phyloP scores from a whole-genome alignment of 2,329 filamentous ascomycete species.

The Aspergillus ruber region DNA sequence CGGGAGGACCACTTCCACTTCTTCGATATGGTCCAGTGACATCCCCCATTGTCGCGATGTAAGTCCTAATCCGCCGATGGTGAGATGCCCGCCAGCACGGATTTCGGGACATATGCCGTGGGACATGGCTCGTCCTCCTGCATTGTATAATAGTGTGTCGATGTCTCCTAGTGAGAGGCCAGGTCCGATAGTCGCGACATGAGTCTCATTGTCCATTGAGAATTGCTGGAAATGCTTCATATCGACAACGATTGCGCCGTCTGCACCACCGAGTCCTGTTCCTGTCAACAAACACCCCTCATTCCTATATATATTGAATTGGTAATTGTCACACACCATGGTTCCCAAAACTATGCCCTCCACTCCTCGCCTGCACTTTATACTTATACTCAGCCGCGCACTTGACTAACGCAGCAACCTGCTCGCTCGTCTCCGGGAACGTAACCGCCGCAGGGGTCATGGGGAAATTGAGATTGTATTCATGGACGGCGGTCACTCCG shows the following conservation, averaged over 20 bases:
- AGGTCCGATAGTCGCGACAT: slow-evolving; percentile 30
- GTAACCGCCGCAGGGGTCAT: slow-evolving; percentile 27
- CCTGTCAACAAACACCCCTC: neutral
- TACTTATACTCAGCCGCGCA: slow-evolving; percentile 39
- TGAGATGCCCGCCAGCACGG: slow-evolving; percentile 36
- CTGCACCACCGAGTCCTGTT: slow-evolving; percentile 27
- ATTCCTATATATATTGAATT: too few species aligned
- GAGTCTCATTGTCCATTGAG: slow-evolving; percentile 22
- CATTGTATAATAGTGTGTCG: slow-evolving; percentile 21
- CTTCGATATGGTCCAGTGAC: slow-evolving; percentile 46
- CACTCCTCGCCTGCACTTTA: slow-evolving; percentile 47
- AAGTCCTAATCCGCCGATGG: slow-evolving; percentile 33
- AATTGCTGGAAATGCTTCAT: slow-evolving; percentile 26
- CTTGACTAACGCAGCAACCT: slow-evolving; percentile 43
- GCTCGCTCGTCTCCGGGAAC: slow-evolving; percentile 27
- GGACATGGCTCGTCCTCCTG: slow-evolving; percentile 28
- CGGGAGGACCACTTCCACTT: slow-evolving; percentile 43
- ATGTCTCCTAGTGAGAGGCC: slow-evolving; percentile 30
- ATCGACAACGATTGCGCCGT: slow-evolving; percentile 27
- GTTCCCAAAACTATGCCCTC: slow-evolving; percentile 51
- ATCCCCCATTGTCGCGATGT: slow-evolving; percentile 48
- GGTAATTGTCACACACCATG: slow-evolving; percentile 28
- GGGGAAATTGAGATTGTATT: slow-evolving; percentile 22
- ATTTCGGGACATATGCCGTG: slow-evolving; percentile 36
- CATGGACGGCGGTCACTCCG: slow-evolving; percentile 4